Conservation (phyloP, 441 rosid species). For the Pelargonium cotyledonis region DNA sequence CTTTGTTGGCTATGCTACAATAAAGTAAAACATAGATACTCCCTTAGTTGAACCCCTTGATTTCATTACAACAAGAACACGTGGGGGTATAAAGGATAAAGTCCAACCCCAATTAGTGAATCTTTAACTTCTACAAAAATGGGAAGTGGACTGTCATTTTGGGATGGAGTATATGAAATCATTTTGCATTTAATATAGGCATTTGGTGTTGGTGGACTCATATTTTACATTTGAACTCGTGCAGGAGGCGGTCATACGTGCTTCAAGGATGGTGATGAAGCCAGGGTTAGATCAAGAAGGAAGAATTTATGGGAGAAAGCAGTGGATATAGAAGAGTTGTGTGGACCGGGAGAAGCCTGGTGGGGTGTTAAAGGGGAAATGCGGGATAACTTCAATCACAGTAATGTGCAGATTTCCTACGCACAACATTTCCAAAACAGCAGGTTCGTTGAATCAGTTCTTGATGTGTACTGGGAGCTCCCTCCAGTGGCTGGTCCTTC, state of each 20-base stretch:
- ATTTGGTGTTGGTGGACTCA: neutral
- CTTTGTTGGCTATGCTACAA: no score
- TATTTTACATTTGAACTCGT: slow-evolving; percentile 3
- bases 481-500: slow-evolving; percentile 94
- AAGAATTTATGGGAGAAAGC: slow-evolving; percentile 96
- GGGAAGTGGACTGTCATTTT: no score
- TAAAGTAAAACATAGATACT: no score
- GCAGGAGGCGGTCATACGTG: slow-evolving; percentile 98
- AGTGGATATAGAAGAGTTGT: slow-evolving; percentile 65
- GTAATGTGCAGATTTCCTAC: slow-evolving; percentile 51
- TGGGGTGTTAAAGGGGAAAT: slow-evolving; percentile 92
- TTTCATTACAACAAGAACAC: no score
- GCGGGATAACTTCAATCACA: slow-evolving; percentile 85
- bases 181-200: neutral
- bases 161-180: no score
- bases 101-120: no score
- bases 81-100: no score
- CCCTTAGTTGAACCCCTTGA: no score
- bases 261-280: slow-evolving; percentile 84
- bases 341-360: slow-evolving; percentile 80
- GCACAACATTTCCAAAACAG: slow-evolving; percentile 75
- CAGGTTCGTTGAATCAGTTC: slow-evolving; percentile 62
- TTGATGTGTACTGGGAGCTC: slow-evolving; percentile 85
- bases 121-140: no score
- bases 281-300: slow-evolving; percentile 74